A percentile compares a stretch with the other conserved stretches of the same genome.
Evolutionary conservation across 2,329 filamentous ascomycete species (phyloP).

Genomic region (Xylariaceae sp.): DNA sequence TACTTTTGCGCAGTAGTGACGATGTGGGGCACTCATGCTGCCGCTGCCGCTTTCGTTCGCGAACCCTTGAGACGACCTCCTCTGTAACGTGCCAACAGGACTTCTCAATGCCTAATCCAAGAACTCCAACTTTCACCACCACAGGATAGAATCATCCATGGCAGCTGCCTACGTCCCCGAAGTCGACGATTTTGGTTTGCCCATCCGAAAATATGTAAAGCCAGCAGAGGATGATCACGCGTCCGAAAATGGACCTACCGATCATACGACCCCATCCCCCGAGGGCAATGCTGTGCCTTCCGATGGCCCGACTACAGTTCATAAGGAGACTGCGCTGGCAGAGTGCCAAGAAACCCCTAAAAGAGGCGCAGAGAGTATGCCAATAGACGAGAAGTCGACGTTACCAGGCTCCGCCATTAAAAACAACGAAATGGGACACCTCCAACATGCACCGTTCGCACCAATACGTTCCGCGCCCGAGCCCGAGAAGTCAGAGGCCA

Average conservation of each 20-base stretch:
- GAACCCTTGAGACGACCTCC: background rate
- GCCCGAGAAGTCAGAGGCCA: conserved; percentile 10
- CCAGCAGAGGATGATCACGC: conserved; percentile 22
- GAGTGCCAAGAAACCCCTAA: conserved; percentile 5
- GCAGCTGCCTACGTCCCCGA: conserved; percentile 39
- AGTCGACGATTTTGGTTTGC: conserved; percentile 68
- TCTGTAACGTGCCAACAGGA: background rate
- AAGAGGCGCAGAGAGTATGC: conserved; percentile 3
- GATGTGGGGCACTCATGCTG: no score
- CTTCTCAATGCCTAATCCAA: background rate
- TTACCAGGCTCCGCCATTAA: conserved; percentile 19
- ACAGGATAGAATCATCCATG: conserved; percentile 29
- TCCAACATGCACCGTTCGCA: conserved; percentile 37
- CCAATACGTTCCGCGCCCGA: conserved; percentile 28
- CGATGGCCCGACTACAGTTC: background rate
- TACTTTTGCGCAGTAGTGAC: no score
- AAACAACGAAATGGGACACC: conserved; percentile 40
- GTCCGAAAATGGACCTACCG: conserved; percentile 8
- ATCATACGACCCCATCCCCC: background rate
- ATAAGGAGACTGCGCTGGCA: background rate
- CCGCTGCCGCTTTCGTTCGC: background rate
- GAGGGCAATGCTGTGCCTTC: background rate
- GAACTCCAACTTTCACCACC: conserved; percentile 16
- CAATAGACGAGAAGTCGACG: conserved; percentile 17
- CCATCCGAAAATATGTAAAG: conserved; percentile 50